These are phyloP conservation scores for Wallacemonas collosoma DNA, from an alignment of 208 protist species.

Conservation along the genomic window DNA sequence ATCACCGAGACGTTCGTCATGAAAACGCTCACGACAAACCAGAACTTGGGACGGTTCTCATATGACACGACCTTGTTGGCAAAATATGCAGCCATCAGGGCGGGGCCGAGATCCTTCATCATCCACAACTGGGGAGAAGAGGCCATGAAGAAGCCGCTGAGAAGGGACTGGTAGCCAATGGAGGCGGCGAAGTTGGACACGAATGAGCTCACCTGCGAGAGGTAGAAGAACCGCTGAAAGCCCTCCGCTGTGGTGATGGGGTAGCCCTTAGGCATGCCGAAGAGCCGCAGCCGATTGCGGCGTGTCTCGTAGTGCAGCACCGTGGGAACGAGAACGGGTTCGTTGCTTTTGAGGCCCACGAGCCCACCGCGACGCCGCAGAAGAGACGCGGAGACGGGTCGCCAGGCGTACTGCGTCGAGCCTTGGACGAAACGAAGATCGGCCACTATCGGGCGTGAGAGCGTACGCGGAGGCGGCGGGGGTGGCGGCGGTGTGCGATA, in stretches of 20 bases:
- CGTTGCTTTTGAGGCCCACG: background rate
- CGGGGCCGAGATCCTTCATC: constrained; percentile 81
- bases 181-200: constrained; percentile 87
- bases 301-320: constrained; percentile 40
- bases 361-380: constrained; percentile 12
- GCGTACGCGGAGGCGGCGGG: background rate
- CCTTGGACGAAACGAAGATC: constrained; percentile 59
- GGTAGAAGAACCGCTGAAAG: constrained; percentile 80
- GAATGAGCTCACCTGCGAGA: constrained; percentile 70
- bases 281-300: constrained; percentile 40
- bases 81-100: constrained; percentile 75
- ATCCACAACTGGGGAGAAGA: constrained; percentile 87
- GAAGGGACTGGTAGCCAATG: constrained; percentile 82
- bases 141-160: constrained; percentile 81
- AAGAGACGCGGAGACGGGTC: constrained; percentile 20
- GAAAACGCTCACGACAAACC: constrained; percentile 81
- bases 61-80: constrained; percentile 85
- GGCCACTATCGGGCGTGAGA: constrained; percentile 14
- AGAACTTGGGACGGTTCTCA: constrained; percentile 90
- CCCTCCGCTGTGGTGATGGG: constrained; percentile 67
- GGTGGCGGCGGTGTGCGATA: background rate
- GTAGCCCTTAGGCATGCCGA: constrained; percentile 83
- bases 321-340: constrained; percentile 24
- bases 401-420: constrained; percentile 55
- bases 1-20: constrained; percentile 80